Evolutionary conservation across 805 yeast species (phyloP).

Genomic region (Schwanniomyces vanrijiae): DNA sequence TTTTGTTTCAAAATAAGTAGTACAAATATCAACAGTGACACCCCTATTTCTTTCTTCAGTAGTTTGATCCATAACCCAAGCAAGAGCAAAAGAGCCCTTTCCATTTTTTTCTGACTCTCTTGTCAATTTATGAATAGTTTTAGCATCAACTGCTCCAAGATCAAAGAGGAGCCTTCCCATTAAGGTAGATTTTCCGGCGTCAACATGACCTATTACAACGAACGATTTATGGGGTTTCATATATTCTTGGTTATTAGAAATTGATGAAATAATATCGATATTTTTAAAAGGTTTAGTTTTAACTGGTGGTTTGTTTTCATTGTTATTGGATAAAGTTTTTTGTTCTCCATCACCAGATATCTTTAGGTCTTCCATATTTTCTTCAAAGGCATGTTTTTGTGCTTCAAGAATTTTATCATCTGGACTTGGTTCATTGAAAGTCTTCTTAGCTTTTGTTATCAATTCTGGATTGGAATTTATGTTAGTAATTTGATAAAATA

Average conservation of each 20-base stretch:
- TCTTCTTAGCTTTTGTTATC: constrained; percentile 43
- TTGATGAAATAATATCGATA: constrained; percentile 45
- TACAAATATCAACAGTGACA: constrained; percentile 76
- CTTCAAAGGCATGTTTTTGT: constrained; percentile 48
- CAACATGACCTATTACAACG: constrained; percentile 84
- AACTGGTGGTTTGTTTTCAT: constrained; percentile 7
- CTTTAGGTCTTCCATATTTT: constrained; percentile 25
- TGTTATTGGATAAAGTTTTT: not conserved
- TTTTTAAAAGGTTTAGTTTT: constrained; percentile 44
- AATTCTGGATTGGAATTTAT: constrained; percentile 30
- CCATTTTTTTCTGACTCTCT: constrained; percentile 68
- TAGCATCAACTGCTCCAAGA: constrained; percentile 62
- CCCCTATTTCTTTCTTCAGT: constrained; percentile 73
- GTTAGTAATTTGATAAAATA: constrained; percentile 44
- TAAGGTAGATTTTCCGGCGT: constrained; percentile 80
- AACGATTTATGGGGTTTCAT: constrained; percentile 62
- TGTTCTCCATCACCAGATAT: constrained; percentile 11
- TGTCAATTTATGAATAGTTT: constrained; percentile 59
- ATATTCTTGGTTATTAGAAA: constrained; percentile 28
- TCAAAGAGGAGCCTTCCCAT: constrained; percentile 74
- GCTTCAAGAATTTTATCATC: constrained; percentile 70
- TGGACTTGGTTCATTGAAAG: constrained; percentile 74
- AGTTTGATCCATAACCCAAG: constrained; percentile 86
- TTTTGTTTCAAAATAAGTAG: constrained; percentile 61
- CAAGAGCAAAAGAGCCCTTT: constrained; percentile 77